Conservation (phyloP, 768 basidiomycete genomes). For the Tricholoma sp. region DNA sequence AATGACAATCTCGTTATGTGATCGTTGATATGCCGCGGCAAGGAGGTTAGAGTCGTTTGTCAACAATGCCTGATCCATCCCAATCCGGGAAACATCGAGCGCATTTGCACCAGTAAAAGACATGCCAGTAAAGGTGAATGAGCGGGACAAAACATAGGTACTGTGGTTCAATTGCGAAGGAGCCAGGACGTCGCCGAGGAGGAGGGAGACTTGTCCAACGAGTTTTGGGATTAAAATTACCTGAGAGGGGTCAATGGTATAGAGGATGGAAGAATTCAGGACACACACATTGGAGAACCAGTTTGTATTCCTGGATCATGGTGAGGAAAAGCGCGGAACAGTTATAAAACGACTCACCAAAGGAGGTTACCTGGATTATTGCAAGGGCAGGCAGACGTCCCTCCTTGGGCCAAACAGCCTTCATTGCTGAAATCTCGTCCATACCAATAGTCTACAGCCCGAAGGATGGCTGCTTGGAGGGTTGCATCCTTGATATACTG, state of each 20-base stretch:
- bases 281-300: slow-evolving; percentile 44
- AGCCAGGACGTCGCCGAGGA: slow-evolving; percentile 34
- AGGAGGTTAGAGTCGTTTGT: slow-evolving; percentile 39
- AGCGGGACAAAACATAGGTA: slow-evolving; percentile 35
- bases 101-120: slow-evolving; percentile 51
- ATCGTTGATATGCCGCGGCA: slow-evolving; percentile 42
- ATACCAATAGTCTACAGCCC: slow-evolving; percentile 51
- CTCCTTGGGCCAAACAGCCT: slow-evolving; percentile 43
- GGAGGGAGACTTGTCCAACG: slow-evolving; percentile 44
- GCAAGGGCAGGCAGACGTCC: slow-evolving; percentile 41
- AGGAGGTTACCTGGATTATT: slow-evolving; percentile 31
- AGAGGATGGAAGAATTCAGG: not conserved
- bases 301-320: slow-evolving; percentile 39
- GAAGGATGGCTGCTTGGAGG: slow-evolving; percentile 26
- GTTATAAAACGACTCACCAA: slow-evolving; percentile 13
- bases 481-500: slow-evolving; percentile 30
- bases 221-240: slow-evolving; percentile 47
- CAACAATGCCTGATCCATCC: slow-evolving; percentile 47
- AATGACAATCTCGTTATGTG: slow-evolving; percentile 54
- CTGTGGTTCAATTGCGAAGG: slow-evolving; percentile 28
- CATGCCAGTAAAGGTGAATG: slow-evolving; percentile 38
- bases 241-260: slow-evolving; percentile 17
- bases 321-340: not conserved
- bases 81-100: slow-evolving; percentile 56
- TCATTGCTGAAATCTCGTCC: slow-evolving; percentile 40